Conservation (phyloP, 1,284 basidiomycete species). For the Neolentinus lepideus region DNA sequence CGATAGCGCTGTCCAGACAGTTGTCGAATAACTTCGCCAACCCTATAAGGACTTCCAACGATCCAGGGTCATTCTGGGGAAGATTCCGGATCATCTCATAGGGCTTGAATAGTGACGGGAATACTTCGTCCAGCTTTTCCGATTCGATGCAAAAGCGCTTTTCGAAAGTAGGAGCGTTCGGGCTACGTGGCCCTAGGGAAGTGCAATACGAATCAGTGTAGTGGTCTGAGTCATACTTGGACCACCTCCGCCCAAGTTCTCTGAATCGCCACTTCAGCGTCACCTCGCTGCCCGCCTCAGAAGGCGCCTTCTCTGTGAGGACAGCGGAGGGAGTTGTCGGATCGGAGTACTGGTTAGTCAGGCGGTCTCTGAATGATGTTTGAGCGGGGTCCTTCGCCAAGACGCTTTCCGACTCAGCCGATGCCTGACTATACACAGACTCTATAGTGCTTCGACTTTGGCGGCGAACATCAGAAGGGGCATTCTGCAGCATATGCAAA, state of each 20-base stretch:
- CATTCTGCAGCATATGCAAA: not conserved
- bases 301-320: not conserved
- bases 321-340: not conserved
- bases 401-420: not conserved
- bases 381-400: not conserved
- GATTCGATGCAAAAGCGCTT: not conserved
- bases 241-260: not conserved
- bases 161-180: not conserved
- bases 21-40: not conserved
- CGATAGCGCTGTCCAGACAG: not conserved
- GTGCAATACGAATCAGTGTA: not conserved
- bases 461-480: not conserved
- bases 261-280: not conserved
- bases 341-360: not conserved
- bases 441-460: not conserved
- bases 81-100: not conserved
- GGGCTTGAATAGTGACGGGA: not conserved
- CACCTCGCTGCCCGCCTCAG: not conserved
- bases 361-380: not conserved
- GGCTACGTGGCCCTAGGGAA: not conserved
- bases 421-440: not conserved
- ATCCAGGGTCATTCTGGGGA: not conserved
- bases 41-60: not conserved
- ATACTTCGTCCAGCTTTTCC: not conserved
- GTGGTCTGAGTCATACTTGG: not conserved